Percentiles rank a stretch among this genome's conserved stretches.
phyloP scores from a whole-genome alignment of 2,329 filamentous ascomycete genomes.

The Aureobasidium sp. region DNA sequence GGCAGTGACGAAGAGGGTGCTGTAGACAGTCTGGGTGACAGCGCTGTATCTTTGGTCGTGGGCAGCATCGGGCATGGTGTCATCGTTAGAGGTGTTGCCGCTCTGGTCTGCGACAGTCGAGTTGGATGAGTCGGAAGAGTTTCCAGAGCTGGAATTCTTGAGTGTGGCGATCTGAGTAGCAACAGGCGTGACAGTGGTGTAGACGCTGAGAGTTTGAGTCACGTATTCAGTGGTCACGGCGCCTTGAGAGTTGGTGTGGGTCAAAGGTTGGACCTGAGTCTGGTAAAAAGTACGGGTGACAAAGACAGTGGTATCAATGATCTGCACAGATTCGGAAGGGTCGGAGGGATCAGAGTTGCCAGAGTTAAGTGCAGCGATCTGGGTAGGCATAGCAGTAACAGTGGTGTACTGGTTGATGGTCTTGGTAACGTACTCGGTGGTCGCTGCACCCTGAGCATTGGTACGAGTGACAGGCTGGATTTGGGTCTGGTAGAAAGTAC shows the following conservation, averaged over 20 bases:
- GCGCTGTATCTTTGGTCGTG: constrained; percentile 1
- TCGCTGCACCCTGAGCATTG: neutral
- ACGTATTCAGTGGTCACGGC: constrained; percentile 4
- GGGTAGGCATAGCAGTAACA: neutral
- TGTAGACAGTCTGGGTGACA: constrained; percentile 7
- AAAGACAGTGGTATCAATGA: neutral
- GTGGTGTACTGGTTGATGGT: constrained; percentile 3
- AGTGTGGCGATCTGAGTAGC: neutral
- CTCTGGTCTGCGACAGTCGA: neutral
- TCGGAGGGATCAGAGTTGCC: neutral
- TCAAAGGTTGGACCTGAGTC: neutral
- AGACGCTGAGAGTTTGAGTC: neutral
- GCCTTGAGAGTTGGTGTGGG: constrained; percentile 1
- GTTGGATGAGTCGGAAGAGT: neutral
- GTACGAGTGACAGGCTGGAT: neutral
- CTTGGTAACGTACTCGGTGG: constrained; percentile 8
- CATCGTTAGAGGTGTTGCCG: neutral
- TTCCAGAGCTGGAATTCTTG: neutral
- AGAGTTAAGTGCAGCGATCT: neutral
- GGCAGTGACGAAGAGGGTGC: neutral
- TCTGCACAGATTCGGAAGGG: neutral
- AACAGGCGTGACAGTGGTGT: constrained; percentile 6
- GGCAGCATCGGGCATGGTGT: neutral
- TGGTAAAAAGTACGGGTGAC: constrained; percentile 1
- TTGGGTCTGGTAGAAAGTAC: neutral